phyloP scores from a whole-genome alignment of 306 rosid species.

The Acacia confusa region DNA sequence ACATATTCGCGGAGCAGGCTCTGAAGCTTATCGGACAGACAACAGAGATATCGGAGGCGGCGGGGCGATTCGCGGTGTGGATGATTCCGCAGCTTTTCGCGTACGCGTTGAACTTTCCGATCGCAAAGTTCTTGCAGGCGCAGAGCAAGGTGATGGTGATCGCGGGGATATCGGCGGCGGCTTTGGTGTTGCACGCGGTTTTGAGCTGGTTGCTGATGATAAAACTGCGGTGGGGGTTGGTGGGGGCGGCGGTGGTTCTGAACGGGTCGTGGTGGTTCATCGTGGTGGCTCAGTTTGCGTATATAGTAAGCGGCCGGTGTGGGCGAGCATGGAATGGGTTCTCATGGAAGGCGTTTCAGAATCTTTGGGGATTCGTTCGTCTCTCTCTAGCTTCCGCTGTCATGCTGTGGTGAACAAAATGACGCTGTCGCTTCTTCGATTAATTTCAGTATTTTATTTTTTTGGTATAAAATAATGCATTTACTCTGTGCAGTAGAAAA shows the following conservation, averaged over 20 bases:
- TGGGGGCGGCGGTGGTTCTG: slow-evolving; percentile 71
- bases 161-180: slow-evolving; percentile 62
- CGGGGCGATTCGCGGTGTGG: slow-evolving; percentile 70
- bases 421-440: background rate
- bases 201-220: slow-evolving; percentile 78
- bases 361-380: slow-evolving; percentile 65
- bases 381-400: slow-evolving; percentile 26
- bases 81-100: slow-evolving; percentile 94
- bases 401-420: slow-evolving; percentile 13
- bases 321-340: slow-evolving; percentile 81
- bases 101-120: slow-evolving; percentile 72
- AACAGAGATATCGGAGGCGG: slow-evolving; percentile 57
- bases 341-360: slow-evolving; percentile 64
- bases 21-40: slow-evolving; percentile 77
- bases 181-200: slow-evolving; percentile 53
- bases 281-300: slow-evolving; percentile 58
- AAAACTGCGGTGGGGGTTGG: slow-evolving; percentile 64
- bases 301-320: slow-evolving; percentile 58
- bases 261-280: slow-evolving; percentile 79
- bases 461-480: too few relatives aligned
- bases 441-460: background rate
- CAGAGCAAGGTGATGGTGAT: slow-evolving; percentile 89
- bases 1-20: slow-evolving; percentile 55
- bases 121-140: slow-evolving; percentile 77
- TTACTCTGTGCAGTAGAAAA: too few relatives aligned